phyloP scores from a whole-genome alignment of 2,329 filamentous ascomycete genomes.

The Pezicula neosporulosa region DNA sequence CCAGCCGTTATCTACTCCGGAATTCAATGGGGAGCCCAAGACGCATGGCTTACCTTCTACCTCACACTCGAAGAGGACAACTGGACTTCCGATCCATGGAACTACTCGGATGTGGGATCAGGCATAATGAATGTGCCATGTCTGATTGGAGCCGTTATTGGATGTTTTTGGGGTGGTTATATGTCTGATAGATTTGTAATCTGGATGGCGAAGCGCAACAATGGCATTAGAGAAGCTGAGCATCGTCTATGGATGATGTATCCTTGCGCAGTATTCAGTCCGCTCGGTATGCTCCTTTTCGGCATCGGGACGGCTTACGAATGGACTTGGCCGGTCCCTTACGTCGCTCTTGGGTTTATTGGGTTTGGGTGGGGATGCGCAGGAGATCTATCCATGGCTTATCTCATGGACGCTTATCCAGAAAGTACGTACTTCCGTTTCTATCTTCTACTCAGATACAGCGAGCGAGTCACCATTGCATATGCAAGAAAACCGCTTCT shows the following conservation, averaged over 20 bases:
- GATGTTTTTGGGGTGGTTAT: slow-evolving; percentile 55
- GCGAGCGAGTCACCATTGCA: no score
- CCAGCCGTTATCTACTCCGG: slow-evolving; percentile 55
- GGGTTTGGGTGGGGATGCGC: slow-evolving; percentile 58
- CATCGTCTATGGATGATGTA: slow-evolving; percentile 32
- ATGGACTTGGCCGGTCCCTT: slow-evolving; percentile 50
- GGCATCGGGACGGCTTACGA: slow-evolving; percentile 37
- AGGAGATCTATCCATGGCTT: slow-evolving; percentile 52
- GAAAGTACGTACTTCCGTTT: slow-evolving; percentile 24
- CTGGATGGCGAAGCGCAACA: slow-evolving; percentile 32
- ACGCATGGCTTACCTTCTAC: slow-evolving; percentile 58
- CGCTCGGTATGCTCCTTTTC: slow-evolving; percentile 37
- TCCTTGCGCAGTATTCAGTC: slow-evolving; percentile 28
- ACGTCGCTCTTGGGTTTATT: slow-evolving; percentile 53
- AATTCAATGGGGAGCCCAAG: slow-evolving; percentile 56
- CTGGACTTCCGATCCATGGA: slow-evolving; percentile 50
- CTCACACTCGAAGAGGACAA: slow-evolving; percentile 54
- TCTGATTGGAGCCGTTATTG: slow-evolving; percentile 49
- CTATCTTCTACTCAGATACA: no score
- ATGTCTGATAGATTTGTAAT: slow-evolving; percentile 52
- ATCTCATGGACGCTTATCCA: slow-evolving; percentile 52
- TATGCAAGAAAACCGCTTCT: no score
- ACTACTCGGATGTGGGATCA: slow-evolving; percentile 49
- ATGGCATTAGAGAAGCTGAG: slow-evolving; percentile 35
- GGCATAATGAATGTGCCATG: slow-evolving; percentile 57